Conservation (phyloP, 108 stramenopile species). For the Skeletonema grethae region DNA sequence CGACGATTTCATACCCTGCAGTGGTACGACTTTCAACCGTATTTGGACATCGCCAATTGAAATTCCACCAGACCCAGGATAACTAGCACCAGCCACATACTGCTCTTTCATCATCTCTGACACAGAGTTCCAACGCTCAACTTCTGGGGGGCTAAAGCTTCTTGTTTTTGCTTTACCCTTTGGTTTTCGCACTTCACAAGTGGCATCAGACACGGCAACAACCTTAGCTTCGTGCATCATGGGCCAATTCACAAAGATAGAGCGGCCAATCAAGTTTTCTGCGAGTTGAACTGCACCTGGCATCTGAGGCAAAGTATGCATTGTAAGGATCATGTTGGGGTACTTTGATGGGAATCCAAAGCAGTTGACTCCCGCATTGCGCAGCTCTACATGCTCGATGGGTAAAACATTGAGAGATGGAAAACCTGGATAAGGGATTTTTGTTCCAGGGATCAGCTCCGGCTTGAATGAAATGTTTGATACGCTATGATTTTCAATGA, state of each 20-base stretch:
- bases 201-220: constrained; percentile 82
- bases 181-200: constrained; percentile 61
- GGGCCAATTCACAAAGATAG: constrained; percentile 97
- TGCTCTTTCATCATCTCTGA: constrained; percentile 63
- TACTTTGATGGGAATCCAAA: constrained; percentile 92
- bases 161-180: constrained; percentile 52
- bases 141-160: constrained; percentile 39
- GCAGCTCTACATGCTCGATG: constrained; percentile 63
- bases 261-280: constrained; percentile 72
- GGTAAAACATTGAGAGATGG: constrained; percentile 92
- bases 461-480: constrained; percentile 77
- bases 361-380: constrained; percentile 76
- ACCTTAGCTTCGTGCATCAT: constrained; percentile 98
- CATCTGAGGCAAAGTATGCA: constrained; percentile 74
- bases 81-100: constrained; percentile 77
- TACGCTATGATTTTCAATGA: constrained; percentile 65
- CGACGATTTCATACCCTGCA: constrained; percentile 94
- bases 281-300: constrained; percentile 73
- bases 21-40: constrained; percentile 81
- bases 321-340: constrained; percentile 76
- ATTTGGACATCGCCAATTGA: constrained; percentile 88
- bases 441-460: constrained; percentile 78
- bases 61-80: constrained; percentile 88
- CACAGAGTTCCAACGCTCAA: constrained; percentile 70
- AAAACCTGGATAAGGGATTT: constrained; percentile 91